Percentiles rank a stretch among this genome's conserved stretches.
These are phyloP conservation scores for Hirschioporus abietinus DNA, from an alignment of 768 basidiomycete species.

Conservation along the genomic window DNA sequence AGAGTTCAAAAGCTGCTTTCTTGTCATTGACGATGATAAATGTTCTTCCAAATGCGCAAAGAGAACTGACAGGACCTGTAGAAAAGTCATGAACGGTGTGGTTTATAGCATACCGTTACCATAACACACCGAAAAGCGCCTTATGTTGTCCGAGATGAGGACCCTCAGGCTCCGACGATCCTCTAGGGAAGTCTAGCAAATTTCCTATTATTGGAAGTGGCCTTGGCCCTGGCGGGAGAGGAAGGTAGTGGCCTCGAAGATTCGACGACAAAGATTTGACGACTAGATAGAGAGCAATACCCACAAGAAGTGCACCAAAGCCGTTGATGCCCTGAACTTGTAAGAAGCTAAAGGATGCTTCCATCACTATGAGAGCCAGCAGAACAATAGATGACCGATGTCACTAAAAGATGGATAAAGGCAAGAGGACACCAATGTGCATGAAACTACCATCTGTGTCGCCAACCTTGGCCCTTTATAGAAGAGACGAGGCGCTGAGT, in stretches of 20 bases:
- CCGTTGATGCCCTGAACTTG: no score
- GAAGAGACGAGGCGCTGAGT: no score
- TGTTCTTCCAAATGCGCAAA: background rate
- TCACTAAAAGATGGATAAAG: no score
- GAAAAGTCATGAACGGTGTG: no score
- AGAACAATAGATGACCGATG: no score
- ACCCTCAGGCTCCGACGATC: background rate
- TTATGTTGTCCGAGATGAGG: slow-evolving; percentile 3
- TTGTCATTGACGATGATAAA: slow-evolving; percentile 14
- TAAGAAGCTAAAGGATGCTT: no score
- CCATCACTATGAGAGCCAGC: no score
- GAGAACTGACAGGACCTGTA: background rate
- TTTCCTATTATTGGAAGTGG: slow-evolving; percentile 9
- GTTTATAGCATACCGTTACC: no score
- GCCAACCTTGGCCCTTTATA: no score
- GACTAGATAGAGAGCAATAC: background rate
- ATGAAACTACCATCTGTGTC: no score
- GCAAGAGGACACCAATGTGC: no score
- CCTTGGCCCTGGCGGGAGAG: slow-evolving; percentile 4
- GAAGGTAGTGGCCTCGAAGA: background rate
- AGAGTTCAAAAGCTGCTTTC: slow-evolving; percentile 9
- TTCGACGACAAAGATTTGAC: background rate
- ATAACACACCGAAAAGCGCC: background rate
- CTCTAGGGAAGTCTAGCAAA: slow-evolving; percentile 7
- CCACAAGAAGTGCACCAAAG: background rate